Evolutionary conservation across 768 basidiomycete species (phyloP), one percentile per base, ranked within the genome.

Genomic region (Phanerochaete carnosa): DNA sequence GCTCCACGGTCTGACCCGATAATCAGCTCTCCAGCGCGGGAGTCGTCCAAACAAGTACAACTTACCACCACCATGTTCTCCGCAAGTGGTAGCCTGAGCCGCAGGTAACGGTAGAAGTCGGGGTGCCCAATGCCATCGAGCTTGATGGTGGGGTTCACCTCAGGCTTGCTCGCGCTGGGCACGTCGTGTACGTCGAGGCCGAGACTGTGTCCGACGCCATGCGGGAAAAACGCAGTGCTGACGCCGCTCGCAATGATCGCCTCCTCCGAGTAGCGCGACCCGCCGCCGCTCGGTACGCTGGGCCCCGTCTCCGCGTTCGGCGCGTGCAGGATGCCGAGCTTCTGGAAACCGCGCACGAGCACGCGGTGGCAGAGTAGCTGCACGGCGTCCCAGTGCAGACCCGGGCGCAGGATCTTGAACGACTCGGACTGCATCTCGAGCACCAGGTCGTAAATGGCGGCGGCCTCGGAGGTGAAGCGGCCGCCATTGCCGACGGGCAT

Each of bases 101-200:
- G 80, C 32, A 99, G 77, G 71, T 93, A 92, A 8, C 79, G 79
- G 72, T 95, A 94, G 58, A 96, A 86, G 61, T 80, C 84, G 49
- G 84, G 80, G 64, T 89, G 85, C 2, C 74, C 68, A 12, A 63
- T 57, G 28, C 64, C 65, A 2, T 65, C 49, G 57, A 63, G 68
- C 60, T 73, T 73, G 61, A 86, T 79, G 1, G 83, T 87, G 0
- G 76, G 74, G 65, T 84, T 89, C 16, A 76, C 74, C 9, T 60
- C 71, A n/a, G 89, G 92, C 70, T 87, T 92, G 72, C 83, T 90
- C n/a, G 89, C 88, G 49, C 80, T 84, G 0, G 93, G 90, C 1
- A 90, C 92, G 67, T 97, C 95, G 69, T 97, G 96, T 1, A 98
- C 95, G 70, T 98, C 96, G 73, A 97, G 78, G 12, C 96, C 96